phyloP scores from a whole-genome alignment of 1,284 basidiomycete species.

The Boletus sp. region DNA sequence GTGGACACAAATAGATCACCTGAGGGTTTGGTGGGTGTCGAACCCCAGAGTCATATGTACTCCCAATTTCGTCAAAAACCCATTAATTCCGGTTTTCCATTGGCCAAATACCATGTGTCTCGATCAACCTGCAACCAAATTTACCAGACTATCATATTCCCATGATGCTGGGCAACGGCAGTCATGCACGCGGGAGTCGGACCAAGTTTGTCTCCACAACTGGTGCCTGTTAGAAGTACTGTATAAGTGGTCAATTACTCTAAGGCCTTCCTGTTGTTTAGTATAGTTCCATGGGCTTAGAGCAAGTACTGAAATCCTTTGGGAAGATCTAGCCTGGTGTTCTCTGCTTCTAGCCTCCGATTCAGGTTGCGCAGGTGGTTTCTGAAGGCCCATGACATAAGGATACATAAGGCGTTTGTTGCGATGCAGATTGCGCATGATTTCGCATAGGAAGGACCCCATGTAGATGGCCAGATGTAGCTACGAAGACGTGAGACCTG shows the following conservation, averaged over 20 bases:
- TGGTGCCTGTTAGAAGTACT: neutral
- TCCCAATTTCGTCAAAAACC: too few relatives aligned
- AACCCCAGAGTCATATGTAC: too few relatives aligned
- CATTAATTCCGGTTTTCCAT: too few relatives aligned
- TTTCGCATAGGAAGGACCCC: slow-evolving; percentile 44
- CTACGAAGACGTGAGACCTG: slow-evolving; percentile 30
- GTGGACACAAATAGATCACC: neutral
- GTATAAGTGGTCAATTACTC: neutral
- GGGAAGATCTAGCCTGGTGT: slow-evolving; percentile 43
- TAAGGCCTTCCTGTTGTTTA: neutral
- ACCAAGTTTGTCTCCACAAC: too few relatives aligned
- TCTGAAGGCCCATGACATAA: slow-evolving; percentile 61
- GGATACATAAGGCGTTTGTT: slow-evolving; percentile 47
- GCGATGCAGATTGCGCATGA: slow-evolving; percentile 57
- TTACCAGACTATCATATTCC: too few relatives aligned
- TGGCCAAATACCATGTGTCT: too few relatives aligned
- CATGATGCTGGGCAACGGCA: too few relatives aligned
- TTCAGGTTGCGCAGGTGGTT: slow-evolving; percentile 52
- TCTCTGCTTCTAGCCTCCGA: slow-evolving; percentile 46
- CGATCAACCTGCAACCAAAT: neutral
- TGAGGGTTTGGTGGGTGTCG: too few relatives aligned
- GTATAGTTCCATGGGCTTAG: too few relatives aligned
- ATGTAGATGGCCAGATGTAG: slow-evolving; percentile 46
- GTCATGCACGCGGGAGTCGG: too few relatives aligned
- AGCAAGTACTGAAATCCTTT: slow-evolving; percentile 55